Evolutionary conservation across 495 filamentous ascomycete genomes (phyloP).

Genomic region (Talaromyces liani): DNA sequence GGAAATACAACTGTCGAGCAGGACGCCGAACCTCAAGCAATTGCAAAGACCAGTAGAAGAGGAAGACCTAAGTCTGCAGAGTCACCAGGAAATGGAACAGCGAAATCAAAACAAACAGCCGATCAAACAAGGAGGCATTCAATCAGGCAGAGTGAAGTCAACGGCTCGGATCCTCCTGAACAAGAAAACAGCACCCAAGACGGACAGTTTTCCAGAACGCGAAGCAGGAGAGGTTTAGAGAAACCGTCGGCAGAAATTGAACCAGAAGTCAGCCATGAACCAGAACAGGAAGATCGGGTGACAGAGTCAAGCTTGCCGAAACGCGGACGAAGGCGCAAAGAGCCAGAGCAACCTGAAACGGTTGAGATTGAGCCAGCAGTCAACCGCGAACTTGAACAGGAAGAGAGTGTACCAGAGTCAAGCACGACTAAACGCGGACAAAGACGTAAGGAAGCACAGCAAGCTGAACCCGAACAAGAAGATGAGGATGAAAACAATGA

Average conservation of each 20-base stretch:
- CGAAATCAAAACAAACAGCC: background rate
- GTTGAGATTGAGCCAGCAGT: constrained; percentile 7
- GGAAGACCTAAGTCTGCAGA: background rate
- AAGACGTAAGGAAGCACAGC: background rate
- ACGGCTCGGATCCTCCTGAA: background rate
- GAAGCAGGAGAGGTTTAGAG: background rate
- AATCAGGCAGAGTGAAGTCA: background rate
- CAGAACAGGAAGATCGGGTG: background rate
- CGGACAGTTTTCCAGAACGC: background rate
- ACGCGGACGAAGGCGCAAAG: background rate
- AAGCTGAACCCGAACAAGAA: background rate
- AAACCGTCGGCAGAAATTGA: constrained; percentile 2
- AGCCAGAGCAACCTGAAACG: background rate
- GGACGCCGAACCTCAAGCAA: constrained; percentile 8
- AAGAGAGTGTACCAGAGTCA: background rate
- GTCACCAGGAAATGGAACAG: background rate
- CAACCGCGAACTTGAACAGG: constrained; percentile 3
- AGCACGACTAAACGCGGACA: background rate
- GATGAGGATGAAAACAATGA: constrained; percentile 8
- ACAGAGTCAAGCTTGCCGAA: background rate
- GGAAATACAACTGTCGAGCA: background rate
- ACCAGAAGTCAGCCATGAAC: constrained; percentile 8
- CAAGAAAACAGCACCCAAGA: background rate
- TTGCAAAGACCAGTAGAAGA: background rate
- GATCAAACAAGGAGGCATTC: background rate